Evolutionary conservation across 495 filamentous ascomycete genomes (phyloP).

Genomic region (Achaetomiella virescens): DNA sequence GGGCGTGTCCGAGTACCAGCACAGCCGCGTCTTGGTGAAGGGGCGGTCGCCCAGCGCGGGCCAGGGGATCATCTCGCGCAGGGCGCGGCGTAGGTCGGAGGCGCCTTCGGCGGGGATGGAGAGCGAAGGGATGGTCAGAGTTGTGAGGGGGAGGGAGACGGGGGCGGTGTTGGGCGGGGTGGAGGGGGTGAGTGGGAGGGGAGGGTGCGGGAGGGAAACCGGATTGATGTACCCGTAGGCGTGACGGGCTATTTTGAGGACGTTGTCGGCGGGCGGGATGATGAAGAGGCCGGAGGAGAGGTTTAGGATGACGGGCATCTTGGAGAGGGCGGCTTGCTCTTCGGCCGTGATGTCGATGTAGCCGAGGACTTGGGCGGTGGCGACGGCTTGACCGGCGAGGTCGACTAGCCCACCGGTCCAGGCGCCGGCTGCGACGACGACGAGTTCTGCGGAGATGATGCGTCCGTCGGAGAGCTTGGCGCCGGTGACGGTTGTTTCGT

Average conservation of each 20-base stretch:
- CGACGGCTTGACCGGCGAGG: conserved; percentile 63
- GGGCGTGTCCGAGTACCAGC: conserved; percentile 85
- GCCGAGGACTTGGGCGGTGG: conserved; percentile 73
- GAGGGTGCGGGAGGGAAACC: conserved; percentile 31
- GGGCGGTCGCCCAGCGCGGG: conserved; percentile 51
- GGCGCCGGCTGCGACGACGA: conserved; percentile 76
- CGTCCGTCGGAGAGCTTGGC: conserved; percentile 50
- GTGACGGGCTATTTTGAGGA: conserved; percentile 80
- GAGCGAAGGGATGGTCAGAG: conserved; percentile 35
- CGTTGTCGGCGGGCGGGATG: conserved; percentile 63
- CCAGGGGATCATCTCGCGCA: conserved; percentile 56
- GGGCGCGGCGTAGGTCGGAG: conserved; percentile 51
- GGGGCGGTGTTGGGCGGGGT: not conserved
- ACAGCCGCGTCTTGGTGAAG: conserved; percentile 67
- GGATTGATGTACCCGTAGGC: conserved; percentile 77
- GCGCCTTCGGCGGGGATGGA: conserved; percentile 55
- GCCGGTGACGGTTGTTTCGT: conserved; percentile 37
- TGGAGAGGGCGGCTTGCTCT: conserved; percentile 56
- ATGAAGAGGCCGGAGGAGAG: conserved; percentile 75
- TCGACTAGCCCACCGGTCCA: conserved; percentile 77
- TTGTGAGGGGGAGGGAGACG: conserved; percentile 45
- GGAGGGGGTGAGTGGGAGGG: conserved; percentile 36
- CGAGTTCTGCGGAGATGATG: conserved; percentile 59
- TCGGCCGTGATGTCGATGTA: conserved; percentile 65
- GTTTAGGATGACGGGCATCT: conserved; percentile 73